A percentile compares a stretch with the other conserved stretches of the same genome.
These are phyloP conservation scores for Coniosporium apollinis DNA, from an alignment of 495 filamentous ascomycete genomes.

Conservation along the genomic window DNA sequence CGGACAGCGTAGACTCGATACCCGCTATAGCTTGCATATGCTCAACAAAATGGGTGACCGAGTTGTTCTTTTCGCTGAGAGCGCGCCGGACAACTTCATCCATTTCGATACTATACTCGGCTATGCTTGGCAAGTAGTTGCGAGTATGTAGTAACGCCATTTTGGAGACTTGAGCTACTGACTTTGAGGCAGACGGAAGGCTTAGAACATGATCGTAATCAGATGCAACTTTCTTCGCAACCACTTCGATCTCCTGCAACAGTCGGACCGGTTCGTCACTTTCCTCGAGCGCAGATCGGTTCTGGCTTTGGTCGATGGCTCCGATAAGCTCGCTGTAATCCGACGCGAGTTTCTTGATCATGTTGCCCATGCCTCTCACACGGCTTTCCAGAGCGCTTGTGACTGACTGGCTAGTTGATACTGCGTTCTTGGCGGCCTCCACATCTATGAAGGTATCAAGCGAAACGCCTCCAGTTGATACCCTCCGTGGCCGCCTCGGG, in stretches of 20 bases:
- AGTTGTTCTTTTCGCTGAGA: conserved; percentile 42
- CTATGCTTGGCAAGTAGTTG: conserved; percentile 67
- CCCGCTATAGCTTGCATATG: conserved; percentile 67
- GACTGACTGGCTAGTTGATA: conserved; percentile 27
- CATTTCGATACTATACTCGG: conserved; percentile 56
- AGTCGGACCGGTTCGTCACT: conserved; percentile 36
- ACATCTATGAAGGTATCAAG: conserved; percentile 59
- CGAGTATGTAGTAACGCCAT: conserved; percentile 75
- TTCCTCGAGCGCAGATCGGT: conserved; percentile 16
- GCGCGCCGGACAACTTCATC: conserved; percentile 51
- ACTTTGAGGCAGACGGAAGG: conserved; percentile 49
- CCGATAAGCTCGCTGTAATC: conserved; percentile 35
- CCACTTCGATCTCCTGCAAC: conserved; percentile 68
- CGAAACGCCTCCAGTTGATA: conserved; percentile 20
- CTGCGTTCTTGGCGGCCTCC: conserved; percentile 48
- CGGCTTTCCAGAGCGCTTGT: too few relatives aligned
- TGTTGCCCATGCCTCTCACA: conserved; percentile 34
- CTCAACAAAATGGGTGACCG: conserved; percentile 38
- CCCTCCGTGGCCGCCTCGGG: conserved; percentile 2
- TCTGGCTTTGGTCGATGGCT: conserved; percentile 21
- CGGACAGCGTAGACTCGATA: conserved; percentile 55
- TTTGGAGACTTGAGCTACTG: conserved; percentile 65
- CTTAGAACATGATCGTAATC: conserved; percentile 68
- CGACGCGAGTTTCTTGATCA: conserved; percentile 33
- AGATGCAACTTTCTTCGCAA: conserved; percentile 69